phyloP scores from a whole-genome alignment of 768 basidiomycete species.

The Psilocybe cubensis region DNA sequence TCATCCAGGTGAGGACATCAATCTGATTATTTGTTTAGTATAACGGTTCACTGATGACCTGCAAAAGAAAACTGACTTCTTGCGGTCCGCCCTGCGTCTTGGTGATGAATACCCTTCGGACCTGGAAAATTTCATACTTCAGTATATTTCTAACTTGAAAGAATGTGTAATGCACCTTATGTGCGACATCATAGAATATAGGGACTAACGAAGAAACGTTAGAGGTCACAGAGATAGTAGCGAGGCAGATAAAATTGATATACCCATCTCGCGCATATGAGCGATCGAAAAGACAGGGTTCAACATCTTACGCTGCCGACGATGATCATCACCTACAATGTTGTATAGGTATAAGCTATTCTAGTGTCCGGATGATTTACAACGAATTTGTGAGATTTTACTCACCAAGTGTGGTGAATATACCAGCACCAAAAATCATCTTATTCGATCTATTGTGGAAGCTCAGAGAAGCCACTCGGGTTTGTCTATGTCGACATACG shows the following conservation, averaged over 20 bases:
- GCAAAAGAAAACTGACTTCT: slow-evolving; percentile 24
- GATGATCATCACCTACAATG: slow-evolving; percentile 42
- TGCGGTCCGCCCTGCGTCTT: slow-evolving; percentile 32
- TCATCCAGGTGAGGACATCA: slow-evolving; percentile 41
- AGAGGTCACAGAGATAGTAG: background rate
- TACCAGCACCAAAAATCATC: slow-evolving; percentile 27
- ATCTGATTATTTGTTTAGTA: slow-evolving; percentile 24
- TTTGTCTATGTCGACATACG: slow-evolving; percentile 16
- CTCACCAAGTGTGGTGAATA: slow-evolving; percentile 27
- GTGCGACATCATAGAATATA: slow-evolving; percentile 34
- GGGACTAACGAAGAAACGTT: slow-evolving; percentile 27
- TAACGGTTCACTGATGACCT: background rate
- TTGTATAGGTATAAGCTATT: too few relatives aligned
- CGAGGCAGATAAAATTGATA: background rate
- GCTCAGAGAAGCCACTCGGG: background rate
- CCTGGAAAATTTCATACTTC: slow-evolving; percentile 19
- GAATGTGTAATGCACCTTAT: slow-evolving; percentile 23
- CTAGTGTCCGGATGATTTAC: too few relatives aligned
- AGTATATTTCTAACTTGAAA: background rate
- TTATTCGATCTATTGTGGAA: slow-evolving; percentile 7
- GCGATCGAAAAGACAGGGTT: slow-evolving; percentile 47
- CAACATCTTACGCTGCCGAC: slow-evolving; percentile 46
- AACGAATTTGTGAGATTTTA: background rate
- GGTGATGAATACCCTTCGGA: slow-evolving; percentile 27
- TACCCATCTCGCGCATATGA: slow-evolving; percentile 41